Evolutionary conservation across 345 rosid species (phyloP).

Genomic region (Dipteronia sinensis): DNA sequence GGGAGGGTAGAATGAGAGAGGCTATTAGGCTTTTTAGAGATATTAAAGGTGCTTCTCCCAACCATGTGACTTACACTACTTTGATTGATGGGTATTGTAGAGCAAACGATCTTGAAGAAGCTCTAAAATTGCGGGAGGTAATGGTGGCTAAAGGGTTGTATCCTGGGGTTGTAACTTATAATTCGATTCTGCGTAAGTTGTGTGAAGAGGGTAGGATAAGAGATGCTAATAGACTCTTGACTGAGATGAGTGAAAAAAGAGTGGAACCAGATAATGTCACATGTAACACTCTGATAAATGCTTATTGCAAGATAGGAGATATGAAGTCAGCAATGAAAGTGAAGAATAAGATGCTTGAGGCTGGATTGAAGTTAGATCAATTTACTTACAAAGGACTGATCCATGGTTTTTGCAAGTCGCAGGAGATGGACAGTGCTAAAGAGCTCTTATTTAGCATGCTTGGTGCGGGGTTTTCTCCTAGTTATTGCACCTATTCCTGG

Average conservation of each 20-base stretch:
- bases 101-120: slow-evolving; percentile 69
- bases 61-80: slow-evolving; percentile 75
- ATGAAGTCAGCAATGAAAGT: slow-evolving; percentile 81
- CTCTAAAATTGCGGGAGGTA: slow-evolving; percentile 64
- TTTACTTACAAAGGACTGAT: slow-evolving; percentile 77
- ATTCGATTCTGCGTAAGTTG: slow-evolving; percentile 72
- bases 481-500: slow-evolving; percentile 81
- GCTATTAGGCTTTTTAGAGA: slow-evolving; percentile 74
- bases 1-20: slow-evolving; percentile 96
- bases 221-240: slow-evolving; percentile 74
- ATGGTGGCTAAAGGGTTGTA: slow-evolving; percentile 74
- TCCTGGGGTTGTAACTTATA: slow-evolving; percentile 77
- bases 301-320: slow-evolving; percentile 85
- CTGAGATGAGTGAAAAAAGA: slow-evolving; percentile 75
- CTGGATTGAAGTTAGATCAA: slow-evolving; percentile 68
- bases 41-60: slow-evolving; percentile 60
- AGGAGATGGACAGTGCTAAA: slow-evolving; percentile 70
- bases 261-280: slow-evolving; percentile 85
- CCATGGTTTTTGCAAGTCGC: slow-evolving; percentile 79
- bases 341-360: slow-evolving; percentile 73
- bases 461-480: slow-evolving; percentile 72
- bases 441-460: slow-evolving; percentile 72
- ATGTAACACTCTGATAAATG: slow-evolving; percentile 86
- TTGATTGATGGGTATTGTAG: slow-evolving; percentile 92
- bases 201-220: slow-evolving; percentile 83